Evolutionary conservation across 495 filamentous ascomycete species (phyloP), one percentile per base, ranked within the genome.

Genomic region (Clavariopsis aquatica): DNA sequence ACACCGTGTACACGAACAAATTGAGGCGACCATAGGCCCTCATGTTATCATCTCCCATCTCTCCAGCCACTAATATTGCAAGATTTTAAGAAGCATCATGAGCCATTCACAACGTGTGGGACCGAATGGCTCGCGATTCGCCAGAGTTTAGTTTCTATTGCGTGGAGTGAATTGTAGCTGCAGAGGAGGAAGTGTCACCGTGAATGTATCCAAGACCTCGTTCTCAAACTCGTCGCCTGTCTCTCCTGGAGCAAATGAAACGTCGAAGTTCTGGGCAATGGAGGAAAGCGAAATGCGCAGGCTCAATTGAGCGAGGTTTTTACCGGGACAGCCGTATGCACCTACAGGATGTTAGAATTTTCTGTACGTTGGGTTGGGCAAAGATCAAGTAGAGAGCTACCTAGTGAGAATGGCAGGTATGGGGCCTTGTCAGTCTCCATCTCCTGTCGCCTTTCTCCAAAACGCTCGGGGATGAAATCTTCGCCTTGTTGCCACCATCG

Each of bases 401-500:
- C 76, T 17, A 69, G 23, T 6, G 74, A 76, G 66, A 86, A 87
- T 0, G 85, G 85, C 1, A 74, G 66, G 55, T 82, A 87, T 1
- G 79, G 83, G 2, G 65, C 66, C 57, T 74, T 78, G 49, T 83
- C 72, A 1, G 68, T 73, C 31, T 80, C 72, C 49, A 84, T 70
- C 24, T 84, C 81, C 24, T 27, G 31, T 0, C 73, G 73, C 46
- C 65, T 68, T 1, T 71, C 70, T 55, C 71, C 77, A 83, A 83
- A 87, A 23, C 85, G 78, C 66, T 86, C 83, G 0, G 84, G 85
- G 43, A 85, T 70, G 62, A 82, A 86, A 1, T 79, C 73, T 6
- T 73, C 41, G 0, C 79, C 24, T 47, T 66, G 19, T 28, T 60
- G 46, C 63, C 63, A 66, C 22, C 31, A 66, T 49, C 69, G 6